Base-by-base conservation (phyloP, 23 red algal species). In the Gracilaria caudata region DNA sequence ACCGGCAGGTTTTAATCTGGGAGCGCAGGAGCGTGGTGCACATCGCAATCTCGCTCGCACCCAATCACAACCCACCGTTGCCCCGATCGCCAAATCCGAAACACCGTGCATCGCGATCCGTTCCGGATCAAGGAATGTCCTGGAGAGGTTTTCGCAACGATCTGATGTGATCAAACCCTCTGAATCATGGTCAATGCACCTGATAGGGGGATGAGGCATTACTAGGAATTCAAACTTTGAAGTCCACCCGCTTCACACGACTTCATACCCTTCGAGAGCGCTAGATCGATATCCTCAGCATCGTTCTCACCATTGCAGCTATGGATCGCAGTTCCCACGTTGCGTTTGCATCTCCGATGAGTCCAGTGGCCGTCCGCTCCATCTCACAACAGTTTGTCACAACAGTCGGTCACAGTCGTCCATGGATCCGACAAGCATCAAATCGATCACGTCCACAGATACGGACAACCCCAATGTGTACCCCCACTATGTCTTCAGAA, bases 401-500 rank as follows among this genome's bases (percentile, higher is more conserved):
- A 7, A 49, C 39, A 29, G 13, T 75, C 20, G 43, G 39, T 49
- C 10, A 19, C 13, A 40, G 40, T 75, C 70, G 70, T 17, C 70
- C 70, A 4, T 75, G 39, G 43, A 36, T 75, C 3, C 70, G 24
- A 46, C 43, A 46, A 28, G 21, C 49, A 29, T 49, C 37, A 0
- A 43, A 17, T 29, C 37, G 70, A 14, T 43, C 70, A 34, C 70
- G 40, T 25, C 26, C 39, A 39, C 19, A 47, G 43, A 29, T 75
- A 49, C 70, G 16, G 39, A 43, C 43, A 6, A 43, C 0, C 7
- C 70, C 70, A 21, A 25, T 75, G 4, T 6, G 20, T 0, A 75
- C 70, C 20, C 70, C 70, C 49, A 29, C 70, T 40, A 75, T 75
- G 70, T 75, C 70, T 21, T 54, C 77, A 23, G 61, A 91, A 17